Conservation (phyloP, 768 basidiomycete genomes). For the Suillus hirtellus region DNA sequence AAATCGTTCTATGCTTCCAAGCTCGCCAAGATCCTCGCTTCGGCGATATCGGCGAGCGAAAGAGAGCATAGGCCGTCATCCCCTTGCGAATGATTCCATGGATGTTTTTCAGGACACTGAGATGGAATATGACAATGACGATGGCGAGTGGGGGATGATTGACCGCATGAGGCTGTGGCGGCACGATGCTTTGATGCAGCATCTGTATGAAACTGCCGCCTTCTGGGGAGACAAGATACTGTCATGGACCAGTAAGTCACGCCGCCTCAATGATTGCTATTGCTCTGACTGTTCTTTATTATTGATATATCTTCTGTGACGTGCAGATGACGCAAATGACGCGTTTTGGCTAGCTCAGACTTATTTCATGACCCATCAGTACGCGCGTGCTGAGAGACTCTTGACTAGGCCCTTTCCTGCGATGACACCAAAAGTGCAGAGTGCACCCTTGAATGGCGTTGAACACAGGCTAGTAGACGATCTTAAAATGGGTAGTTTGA, state of each 20-base stretch:
- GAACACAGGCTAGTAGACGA: constrained; percentile 22
- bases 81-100: constrained; percentile 73
- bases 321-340: constrained; percentile 89
- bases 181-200: constrained; percentile 98
- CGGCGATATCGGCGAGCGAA: constrained; percentile 55
- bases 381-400: constrained; percentile 89
- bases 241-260: constrained; percentile 85
- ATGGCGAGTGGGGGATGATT: constrained; percentile 80
- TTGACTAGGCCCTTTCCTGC: constrained; percentile 84
- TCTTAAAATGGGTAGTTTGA: constrained; percentile 44
- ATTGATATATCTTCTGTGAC: constrained; percentile 6
- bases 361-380: constrained; percentile 94
- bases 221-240: constrained; percentile 99
- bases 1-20: constrained; percentile 73
- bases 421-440: constrained; percentile 41
- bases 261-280: constrained; percentile 17
- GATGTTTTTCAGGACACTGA: constrained; percentile 74
- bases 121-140: constrained; percentile 60
- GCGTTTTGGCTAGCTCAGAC: constrained; percentile 99
- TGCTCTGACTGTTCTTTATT: constrained; percentile 4
- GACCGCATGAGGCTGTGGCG: constrained; percentile 97
- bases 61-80: constrained; percentile 58
- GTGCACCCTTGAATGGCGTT: constrained; percentile 27
- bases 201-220: constrained; percentile 93
- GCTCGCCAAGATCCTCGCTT: constrained; percentile 74